phyloP scores from a whole-genome alignment of 192 early-diverging fungal species.

The Globomyces pollinis-pini region DNA sequence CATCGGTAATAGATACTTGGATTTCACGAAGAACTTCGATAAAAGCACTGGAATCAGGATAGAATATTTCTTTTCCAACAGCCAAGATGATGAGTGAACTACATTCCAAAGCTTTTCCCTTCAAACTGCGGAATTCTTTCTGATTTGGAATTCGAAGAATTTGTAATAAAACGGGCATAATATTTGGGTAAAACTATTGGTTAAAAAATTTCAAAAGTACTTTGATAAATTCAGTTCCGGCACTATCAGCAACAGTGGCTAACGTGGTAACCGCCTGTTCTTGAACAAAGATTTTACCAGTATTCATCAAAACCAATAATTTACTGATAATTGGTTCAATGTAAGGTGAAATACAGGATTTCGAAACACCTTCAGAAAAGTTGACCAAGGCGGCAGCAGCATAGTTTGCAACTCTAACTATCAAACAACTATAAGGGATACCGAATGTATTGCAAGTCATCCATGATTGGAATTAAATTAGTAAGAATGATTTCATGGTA shows the following conservation, averaged over 20 bases:
- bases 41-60: conserved; percentile 68
- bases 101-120: conserved; percentile 97
- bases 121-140: conserved; percentile 83
- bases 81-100: conserved; percentile 86
- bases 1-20: conserved; percentile 70
- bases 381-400: conserved; percentile 96
- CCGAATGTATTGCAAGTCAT: conserved; percentile 54
- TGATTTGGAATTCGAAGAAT: conserved; percentile 75
- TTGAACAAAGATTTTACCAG: conserved; percentile 85
- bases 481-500: conserved; percentile 42
- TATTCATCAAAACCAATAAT: conserved; percentile 76
- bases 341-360: conserved; percentile 77
- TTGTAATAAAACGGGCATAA: conserved; percentile 94
- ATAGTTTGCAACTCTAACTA: conserved; percentile 90
- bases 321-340: conserved; percentile 83
- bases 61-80: conserved; percentile 85
- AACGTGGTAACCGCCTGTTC: conserved; percentile 99
- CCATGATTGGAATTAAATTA: conserved; percentile 81
- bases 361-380: conserved; percentile 85
- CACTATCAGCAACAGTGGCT: conserved; percentile 91
- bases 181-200: conserved; percentile 72
- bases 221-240: conserved; percentile 81
- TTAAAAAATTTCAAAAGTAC: background rate
- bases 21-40: conserved; percentile 71
- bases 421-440: background rate